Evolutionary conservation across 345 rosid genomes (phyloP).

Genomic region (Sapria himalayana): DNA sequence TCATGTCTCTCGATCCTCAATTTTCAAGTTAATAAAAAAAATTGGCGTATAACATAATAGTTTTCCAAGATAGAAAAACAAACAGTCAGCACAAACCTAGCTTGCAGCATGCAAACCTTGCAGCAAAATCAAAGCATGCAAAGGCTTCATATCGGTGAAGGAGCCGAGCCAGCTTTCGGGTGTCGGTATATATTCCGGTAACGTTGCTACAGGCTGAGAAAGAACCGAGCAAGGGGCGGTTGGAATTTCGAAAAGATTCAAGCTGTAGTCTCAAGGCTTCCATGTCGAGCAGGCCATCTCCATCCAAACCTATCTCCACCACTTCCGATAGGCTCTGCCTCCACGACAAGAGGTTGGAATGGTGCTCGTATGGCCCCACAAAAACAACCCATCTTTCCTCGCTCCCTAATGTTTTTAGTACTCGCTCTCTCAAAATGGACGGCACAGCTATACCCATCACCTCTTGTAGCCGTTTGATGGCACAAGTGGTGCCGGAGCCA

Average conservation of each 20-base stretch:
- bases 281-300: slow-evolving; percentile 16
- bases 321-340: slow-evolving; percentile 42
- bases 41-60: no score
- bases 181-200: slow-evolving; percentile 23
- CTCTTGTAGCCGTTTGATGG: slow-evolving; percentile 41
- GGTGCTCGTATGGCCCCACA: slow-evolving; percentile 49
- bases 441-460: slow-evolving; percentile 36
- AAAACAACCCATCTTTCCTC: slow-evolving; percentile 43
- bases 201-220: slow-evolving; percentile 55
- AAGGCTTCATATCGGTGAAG: slow-evolving; percentile 28
- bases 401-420: slow-evolving; percentile 11
- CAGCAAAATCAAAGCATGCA: slow-evolving; percentile 44
- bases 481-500: slow-evolving; percentile 35
- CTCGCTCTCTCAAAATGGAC: slow-evolving; percentile 16
- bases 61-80: no score
- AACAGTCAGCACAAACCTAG: no score
- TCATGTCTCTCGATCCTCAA: no score
- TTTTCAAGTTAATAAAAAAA: no score
- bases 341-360: slow-evolving; percentile 48
- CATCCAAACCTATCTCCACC: slow-evolving; percentile 25
- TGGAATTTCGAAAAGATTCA: slow-evolving; percentile 6
- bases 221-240: slow-evolving; percentile 30
- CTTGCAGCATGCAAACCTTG: no score
- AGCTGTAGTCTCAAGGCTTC: slow-evolving; percentile 15
- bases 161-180: slow-evolving; percentile 25